Conservation (phyloP, 768 basidiomycete species). For the Russula earlei region DNA sequence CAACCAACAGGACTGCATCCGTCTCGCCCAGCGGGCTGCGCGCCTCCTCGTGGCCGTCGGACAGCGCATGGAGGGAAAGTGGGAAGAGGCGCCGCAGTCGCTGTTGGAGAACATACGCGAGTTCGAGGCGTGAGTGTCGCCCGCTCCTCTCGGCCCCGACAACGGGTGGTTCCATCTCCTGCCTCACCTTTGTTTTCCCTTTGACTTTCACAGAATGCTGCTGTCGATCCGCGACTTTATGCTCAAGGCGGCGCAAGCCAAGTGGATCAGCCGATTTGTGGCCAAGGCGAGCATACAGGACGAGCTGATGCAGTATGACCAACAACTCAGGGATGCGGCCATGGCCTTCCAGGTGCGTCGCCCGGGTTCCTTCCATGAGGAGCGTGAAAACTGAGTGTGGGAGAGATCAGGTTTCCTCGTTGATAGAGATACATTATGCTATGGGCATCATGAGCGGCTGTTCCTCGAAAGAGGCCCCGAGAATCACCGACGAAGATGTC, state of each 20-base stretch:
- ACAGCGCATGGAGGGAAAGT: conserved; percentile 22
- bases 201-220: conserved; percentile 7
- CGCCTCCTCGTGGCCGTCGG: conserved; percentile 15
- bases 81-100: conserved; percentile 20
- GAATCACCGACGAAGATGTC: background rate
- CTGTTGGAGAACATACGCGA: conserved; percentile 20
- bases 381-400: background rate
- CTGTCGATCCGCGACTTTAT: conserved; percentile 21
- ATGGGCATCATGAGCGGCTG: background rate
- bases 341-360: conserved; percentile 18
- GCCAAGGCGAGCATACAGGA: conserved; percentile 16
- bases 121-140: conserved; percentile 18
- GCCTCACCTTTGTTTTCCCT: background rate
- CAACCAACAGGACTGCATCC: conserved; percentile 19
- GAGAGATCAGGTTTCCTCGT: conserved; percentile 14
- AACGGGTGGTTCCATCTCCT: background rate
- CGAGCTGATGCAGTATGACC: conserved; percentile 8
- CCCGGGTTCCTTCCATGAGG: background rate
- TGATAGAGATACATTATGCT: conserved; percentile 22
- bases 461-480: background rate
- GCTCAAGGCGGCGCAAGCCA: conserved; percentile 14
- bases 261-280: conserved; percentile 19
- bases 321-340: conserved; percentile 16
- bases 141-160: background rate
- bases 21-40: conserved; percentile 16